Conservation (phyloP, 176 grass and related monocot genomes). For the Alopecurus myosuroides region DNA sequence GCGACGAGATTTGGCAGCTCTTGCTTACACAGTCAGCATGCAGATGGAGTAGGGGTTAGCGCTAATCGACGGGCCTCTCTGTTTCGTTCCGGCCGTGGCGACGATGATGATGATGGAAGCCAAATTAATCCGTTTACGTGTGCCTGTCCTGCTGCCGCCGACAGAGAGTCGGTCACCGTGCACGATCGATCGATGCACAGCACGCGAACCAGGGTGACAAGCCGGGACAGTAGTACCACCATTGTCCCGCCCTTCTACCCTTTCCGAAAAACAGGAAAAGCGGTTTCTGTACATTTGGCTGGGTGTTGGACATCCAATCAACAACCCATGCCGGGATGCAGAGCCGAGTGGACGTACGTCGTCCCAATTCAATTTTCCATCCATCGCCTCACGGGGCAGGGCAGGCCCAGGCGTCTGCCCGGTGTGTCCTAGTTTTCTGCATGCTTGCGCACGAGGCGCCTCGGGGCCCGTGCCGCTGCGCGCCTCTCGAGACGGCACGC, state of each 20-base stretch:
- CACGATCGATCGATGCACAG: too few species aligned
- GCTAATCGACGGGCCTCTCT: too few species aligned
- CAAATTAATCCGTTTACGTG: too few species aligned
- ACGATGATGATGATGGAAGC: too few species aligned
- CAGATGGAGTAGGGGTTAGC: too few species aligned
- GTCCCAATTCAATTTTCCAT: not conserved
- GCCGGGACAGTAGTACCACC: too few species aligned
- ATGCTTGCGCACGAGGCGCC: not conserved
- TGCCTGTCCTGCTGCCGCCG: too few species aligned
- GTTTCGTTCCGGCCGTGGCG: too few species aligned
- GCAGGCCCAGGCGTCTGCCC: not conserved
- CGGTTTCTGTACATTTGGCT: too few species aligned
- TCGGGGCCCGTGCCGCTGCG: not conserved
- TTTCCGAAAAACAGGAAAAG: not conserved
- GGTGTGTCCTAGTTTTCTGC: not conserved
- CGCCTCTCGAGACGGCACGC: conserved; percentile 27
- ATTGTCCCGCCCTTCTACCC: not conserved
- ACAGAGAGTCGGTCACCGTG: too few species aligned
- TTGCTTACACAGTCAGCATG: too few species aligned
- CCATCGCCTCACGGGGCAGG: not conserved
- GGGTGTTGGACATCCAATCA: conserved; percentile 1
- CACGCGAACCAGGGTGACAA: not conserved
- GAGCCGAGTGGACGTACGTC: not conserved
- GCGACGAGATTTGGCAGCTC: too few species aligned
- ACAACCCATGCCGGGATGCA: not conserved